Base-by-base conservation (phyloP, 208 protist genomes). In the Leishmania arabica region DNA sequence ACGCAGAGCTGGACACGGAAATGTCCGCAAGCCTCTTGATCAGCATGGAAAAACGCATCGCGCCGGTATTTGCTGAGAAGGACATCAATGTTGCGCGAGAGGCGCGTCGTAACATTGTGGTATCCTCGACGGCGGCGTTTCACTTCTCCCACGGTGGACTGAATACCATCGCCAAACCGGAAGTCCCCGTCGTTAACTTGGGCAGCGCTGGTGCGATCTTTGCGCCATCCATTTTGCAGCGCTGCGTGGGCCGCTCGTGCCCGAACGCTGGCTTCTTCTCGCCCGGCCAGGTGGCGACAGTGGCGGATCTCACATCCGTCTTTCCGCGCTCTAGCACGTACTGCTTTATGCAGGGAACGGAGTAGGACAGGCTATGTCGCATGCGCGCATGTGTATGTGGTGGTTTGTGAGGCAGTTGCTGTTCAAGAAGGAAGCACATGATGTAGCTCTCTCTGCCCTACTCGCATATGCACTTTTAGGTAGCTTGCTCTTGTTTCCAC, bases 81-180 rank as follows among this genome's bases (percentile, higher is more conserved):
- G 89, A 94, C 78, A 92, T 97, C 65, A 90, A 86, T 53, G 86
- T 97, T 27, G 90, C 91, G 8, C 86, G 92, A 21, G 94, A 97
- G 78, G 90, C 86, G 15, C 86, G 92, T 19, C 85, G 85, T 71
- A 94, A 90, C 75, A 88, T 96, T 34, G 86, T 95, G 11, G 91
- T 88, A 24, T 96, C 94, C 19, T 92, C 87, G 11, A 84, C 85
- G 17, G 91, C 90, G 2, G 92, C 85, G 0, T 88, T 97, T 45
- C 94, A 97, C 85, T 97, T 95, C 77, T 97, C 94, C 3, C 90
- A 96, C 84, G 81, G 83, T n/a, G 89, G 91, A 0, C 88, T 97
- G 71, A 97, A 97, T 83, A 87, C 87, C 21, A 72, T 93, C 3
- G 94, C 90, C 3, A 84, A 84, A 60, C 92, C 92, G 1, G 92